phyloP scores from a whole-genome alignment of 331 rosid species.

The Malus hybrid region DNA sequence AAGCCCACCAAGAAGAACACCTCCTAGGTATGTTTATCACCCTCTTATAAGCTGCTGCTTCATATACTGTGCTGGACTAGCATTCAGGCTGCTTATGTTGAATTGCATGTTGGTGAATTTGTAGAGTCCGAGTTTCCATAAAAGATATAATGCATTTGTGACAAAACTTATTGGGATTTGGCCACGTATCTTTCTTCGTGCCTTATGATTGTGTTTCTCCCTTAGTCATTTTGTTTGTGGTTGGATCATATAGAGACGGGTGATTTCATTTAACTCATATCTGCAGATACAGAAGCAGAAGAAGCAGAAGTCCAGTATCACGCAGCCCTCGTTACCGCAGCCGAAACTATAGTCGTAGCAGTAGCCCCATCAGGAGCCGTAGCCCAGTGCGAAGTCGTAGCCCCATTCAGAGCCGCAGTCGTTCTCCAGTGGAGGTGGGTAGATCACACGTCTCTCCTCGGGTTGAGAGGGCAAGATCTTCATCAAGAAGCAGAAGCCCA shows the following conservation, averaged over 20 bases:
- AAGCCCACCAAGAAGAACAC: conserved; percentile 85
- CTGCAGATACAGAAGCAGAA: conserved; percentile 50
- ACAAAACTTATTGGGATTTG: too few species aligned
- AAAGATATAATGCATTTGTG: background rate
- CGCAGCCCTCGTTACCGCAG: conserved; percentile 68
- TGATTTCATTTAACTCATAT: background rate
- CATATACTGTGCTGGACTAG: background rate
- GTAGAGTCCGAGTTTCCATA: background rate
- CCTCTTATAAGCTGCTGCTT: background rate
- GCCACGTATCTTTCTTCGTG: background rate
- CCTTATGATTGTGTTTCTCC: background rate
- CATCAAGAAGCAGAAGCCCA: conserved; percentile 55
- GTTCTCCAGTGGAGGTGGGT: conserved; percentile 43
- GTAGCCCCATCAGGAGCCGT: conserved; percentile 44
- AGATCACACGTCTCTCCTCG: conserved; percentile 44
- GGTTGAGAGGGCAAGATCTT: conserved; percentile 33
- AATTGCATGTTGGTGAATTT: background rate
- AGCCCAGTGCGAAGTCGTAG: conserved; percentile 12
- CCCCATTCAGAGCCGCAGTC: conserved; percentile 41
- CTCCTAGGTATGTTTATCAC: conserved; percentile 47
- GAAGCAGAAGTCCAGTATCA: conserved; percentile 78
- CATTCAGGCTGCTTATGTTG: background rate
- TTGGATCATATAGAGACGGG: background rate
- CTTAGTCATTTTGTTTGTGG: background rate
- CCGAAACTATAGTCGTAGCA: conserved; percentile 54